These are phyloP conservation scores for Microbotryomycetes sp. DNA, from an alignment of 1,284 basidiomycete species.

Conservation along the genomic window DNA sequence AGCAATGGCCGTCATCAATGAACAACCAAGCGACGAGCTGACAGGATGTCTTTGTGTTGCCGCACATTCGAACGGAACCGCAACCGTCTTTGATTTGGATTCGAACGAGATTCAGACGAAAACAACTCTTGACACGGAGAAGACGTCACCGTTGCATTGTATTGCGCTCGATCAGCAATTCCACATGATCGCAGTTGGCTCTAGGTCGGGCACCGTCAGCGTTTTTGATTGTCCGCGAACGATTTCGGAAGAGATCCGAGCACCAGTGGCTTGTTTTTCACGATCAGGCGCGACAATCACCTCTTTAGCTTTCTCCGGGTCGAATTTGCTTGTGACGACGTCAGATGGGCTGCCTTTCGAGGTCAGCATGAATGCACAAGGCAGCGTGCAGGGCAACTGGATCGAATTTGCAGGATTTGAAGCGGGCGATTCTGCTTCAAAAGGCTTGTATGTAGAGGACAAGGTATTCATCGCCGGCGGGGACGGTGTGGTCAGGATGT, in stretches of 20 bases:
- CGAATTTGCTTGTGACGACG: conserved; percentile 13
- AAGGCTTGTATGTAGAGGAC: neutral
- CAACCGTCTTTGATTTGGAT: conserved; percentile 4
- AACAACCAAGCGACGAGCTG: neutral
- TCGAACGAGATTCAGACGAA: neutral
- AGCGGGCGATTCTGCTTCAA: neutral
- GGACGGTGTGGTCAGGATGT: neutral
- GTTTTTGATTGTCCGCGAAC: neutral
- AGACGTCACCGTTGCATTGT: neutral
- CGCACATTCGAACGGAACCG: conserved; percentile 12
- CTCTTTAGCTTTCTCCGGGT: neutral
- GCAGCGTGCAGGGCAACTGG: neutral
- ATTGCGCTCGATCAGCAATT: neutral
- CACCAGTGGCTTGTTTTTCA: neutral
- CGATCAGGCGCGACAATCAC: conserved; percentile 6
- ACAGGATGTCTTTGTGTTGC: conserved; percentile 2
- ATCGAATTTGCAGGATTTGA: neutral
- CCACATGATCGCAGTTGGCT: conserved; percentile 3
- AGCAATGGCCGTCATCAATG: neutral
- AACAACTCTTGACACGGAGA: neutral
- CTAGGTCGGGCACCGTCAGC: conserved; percentile 5
- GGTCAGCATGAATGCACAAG: neutral
- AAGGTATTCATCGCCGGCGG: neutral
- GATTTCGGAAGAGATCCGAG: neutral
- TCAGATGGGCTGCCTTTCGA: conserved; percentile 31